Evolutionary conservation across 345 rosid genomes (phyloP).

Genomic region (Orychophragmus violaceus): DNA sequence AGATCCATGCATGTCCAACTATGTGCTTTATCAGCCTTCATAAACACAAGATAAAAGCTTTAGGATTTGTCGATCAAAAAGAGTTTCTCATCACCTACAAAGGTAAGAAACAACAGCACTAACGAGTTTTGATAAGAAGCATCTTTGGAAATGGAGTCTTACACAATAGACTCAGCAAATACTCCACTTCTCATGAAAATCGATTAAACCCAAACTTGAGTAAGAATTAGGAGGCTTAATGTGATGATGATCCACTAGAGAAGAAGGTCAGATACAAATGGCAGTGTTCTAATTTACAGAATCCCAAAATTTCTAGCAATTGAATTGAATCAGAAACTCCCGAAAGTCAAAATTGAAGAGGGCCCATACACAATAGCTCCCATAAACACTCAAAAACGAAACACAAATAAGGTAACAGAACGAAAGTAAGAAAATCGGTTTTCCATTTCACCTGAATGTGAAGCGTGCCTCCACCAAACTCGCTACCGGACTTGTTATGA

Average conservation of each 20-base stretch:
- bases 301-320: too few relatives aligned
- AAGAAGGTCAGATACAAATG: background rate
- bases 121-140: background rate
- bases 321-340: background rate
- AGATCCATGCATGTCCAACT: slow-evolving; percentile 99
- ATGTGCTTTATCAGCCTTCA: slow-evolving; percentile 74
- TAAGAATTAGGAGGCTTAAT: background rate
- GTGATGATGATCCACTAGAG: background rate
- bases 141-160: background rate
- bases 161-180: background rate
- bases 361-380: background rate
- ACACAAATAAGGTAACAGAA: background rate
- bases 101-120: background rate
- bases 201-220: background rate
- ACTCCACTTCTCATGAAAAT: background rate
- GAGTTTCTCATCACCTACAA: background rate
- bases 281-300: too few relatives aligned
- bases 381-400: background rate
- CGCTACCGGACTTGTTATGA: slow-evolving; percentile 68
- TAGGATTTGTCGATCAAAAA: background rate
- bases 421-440: background rate
- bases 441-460: slow-evolving; percentile 47
- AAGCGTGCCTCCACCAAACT: slow-evolving; percentile 91
- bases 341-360: slow-evolving; percentile 17
- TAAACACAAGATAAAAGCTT: slow-evolving; percentile 16